phyloP scores from a whole-genome alignment of 805 yeast species.

The Ogataea saltuana region DNA sequence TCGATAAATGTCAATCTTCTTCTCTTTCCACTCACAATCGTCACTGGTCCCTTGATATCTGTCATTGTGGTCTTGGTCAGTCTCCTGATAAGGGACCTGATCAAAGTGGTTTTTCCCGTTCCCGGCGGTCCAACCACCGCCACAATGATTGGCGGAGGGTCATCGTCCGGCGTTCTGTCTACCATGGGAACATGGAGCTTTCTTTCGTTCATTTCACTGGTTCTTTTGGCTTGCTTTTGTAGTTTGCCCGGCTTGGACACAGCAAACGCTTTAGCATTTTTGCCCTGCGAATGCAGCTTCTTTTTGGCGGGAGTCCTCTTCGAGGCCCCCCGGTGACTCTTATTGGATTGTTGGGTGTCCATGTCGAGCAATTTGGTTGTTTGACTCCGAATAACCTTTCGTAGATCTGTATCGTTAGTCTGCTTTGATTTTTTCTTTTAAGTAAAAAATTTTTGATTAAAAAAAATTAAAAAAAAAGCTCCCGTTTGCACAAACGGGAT shows the following conservation, averaged over 20 bases:
- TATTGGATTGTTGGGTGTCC: slow-evolving; percentile 48
- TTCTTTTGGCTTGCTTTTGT: slow-evolving; percentile 78
- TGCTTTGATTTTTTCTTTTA: not conserved
- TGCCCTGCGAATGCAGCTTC: slow-evolving; percentile 85
- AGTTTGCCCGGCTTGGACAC: slow-evolving; percentile 84
- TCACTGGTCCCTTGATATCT: slow-evolving; percentile 93
- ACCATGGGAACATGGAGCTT: slow-evolving; percentile 96
- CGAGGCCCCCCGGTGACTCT: slow-evolving; percentile 71
- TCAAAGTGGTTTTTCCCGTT: slow-evolving; percentile 93
- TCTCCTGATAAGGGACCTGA: slow-evolving; percentile 83
- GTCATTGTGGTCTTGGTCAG: slow-evolving; percentile 81
- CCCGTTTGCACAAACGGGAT: slow-evolving; percentile 8
- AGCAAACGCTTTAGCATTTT: slow-evolving; percentile 80
- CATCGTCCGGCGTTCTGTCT: slow-evolving; percentile 95
- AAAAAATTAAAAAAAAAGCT: slow-evolving; percentile 2
- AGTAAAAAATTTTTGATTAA: not conserved
- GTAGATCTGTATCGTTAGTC: no score
- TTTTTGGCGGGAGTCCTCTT: slow-evolving; percentile 67
- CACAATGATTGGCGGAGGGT: slow-evolving; percentile 94
- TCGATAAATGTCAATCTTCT: slow-evolving; percentile 91
- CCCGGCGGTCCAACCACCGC: slow-evolving; percentile 99
- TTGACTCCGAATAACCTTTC: no score
- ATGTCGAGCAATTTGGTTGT: slow-evolving; percentile 8
- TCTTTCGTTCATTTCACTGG: slow-evolving; percentile 80
- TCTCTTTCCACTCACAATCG: slow-evolving; percentile 93